Evolutionary conservation across 1,139 yeast genomes (phyloP).

Genomic region (Wickerhamomyces sp.): DNA sequence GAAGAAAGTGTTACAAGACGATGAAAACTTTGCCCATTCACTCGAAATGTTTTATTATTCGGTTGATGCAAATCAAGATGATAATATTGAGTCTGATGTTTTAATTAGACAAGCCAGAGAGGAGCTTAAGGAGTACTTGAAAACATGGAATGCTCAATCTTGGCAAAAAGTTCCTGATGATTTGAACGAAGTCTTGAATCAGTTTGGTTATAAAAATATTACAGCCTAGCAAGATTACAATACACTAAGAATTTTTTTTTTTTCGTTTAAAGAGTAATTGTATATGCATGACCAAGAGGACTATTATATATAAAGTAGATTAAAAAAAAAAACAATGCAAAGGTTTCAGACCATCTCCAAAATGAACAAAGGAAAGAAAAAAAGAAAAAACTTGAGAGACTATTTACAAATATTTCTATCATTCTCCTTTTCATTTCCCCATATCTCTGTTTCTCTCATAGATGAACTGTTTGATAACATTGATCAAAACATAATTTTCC

Average conservation of each 20-base stretch:
- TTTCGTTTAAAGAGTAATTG: background rate
- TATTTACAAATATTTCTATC: conserved; percentile 11
- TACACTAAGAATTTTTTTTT: too few species aligned
- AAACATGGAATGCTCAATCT: conserved; percentile 24
- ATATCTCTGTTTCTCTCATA: conserved; percentile 5
- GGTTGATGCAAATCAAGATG: background rate
- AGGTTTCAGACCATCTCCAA: background rate
- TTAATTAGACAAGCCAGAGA: conserved; percentile 15
- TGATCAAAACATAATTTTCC: background rate
- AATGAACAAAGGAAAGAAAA: conserved; percentile 3
- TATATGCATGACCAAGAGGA: conserved; percentile 1
- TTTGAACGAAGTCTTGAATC: conserved; percentile 21
- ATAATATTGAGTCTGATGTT: conserved; percentile 10
- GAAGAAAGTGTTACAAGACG: conserved; percentile 20
- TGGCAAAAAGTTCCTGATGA: conserved; percentile 45
- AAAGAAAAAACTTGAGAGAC: background rate
- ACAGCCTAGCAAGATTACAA: too few species aligned
- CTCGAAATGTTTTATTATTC: background rate
- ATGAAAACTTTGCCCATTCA: conserved; percentile 17
- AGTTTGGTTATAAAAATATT: conserved; percentile 8
- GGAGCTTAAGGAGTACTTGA: conserved; percentile 26
- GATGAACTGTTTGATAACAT: background rate
- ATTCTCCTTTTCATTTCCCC: conserved; percentile 1
- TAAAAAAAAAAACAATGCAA: conserved; percentile 3
- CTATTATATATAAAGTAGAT: conserved; percentile 2